phyloP scores from a whole-genome alignment of 352 stramenopile genomes.

The Globisporangium perplexum region DNA sequence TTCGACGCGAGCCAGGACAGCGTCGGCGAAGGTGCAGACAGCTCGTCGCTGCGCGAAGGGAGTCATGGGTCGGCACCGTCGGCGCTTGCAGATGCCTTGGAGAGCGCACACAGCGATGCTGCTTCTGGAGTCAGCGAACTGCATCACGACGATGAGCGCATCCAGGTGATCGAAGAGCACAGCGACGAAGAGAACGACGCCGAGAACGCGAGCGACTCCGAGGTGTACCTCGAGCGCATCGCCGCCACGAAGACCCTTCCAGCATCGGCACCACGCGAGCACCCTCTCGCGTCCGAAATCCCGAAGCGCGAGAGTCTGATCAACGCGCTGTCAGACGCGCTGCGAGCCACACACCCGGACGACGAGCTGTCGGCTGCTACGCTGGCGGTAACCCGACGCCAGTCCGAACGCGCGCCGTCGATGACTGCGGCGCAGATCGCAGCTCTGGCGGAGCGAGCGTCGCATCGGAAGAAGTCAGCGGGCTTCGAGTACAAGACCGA shows the following conservation, averaged over 20 bases:
- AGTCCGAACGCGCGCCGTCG: conserved; percentile 12
- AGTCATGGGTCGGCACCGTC: neutral
- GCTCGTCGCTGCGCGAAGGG: neutral
- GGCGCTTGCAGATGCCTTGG: no score
- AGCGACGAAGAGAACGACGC: conserved; percentile 11
- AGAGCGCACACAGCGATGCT: neutral
- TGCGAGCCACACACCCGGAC: conserved; percentile 1
- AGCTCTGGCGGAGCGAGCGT: neutral
- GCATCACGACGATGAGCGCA: conserved; percentile 3
- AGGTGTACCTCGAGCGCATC: conserved; percentile 9
- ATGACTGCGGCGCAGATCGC: conserved; percentile 6
- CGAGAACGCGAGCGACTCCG: conserved; percentile 7
- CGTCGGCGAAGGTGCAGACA: neutral
- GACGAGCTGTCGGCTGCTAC: neutral
- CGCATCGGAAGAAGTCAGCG: conserved; percentile 11
- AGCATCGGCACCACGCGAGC: neutral
- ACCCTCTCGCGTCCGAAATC: neutral
- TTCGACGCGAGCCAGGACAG: conserved; percentile 7
- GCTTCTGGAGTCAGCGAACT: neutral
- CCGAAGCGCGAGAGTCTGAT: conserved; percentile 11
- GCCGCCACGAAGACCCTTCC: neutral
- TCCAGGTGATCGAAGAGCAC: conserved; percentile 12
- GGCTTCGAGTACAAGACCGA: conserved; percentile 9
- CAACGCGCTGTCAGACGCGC: conserved; percentile 9
- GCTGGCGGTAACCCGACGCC: conserved; percentile 1